Percentiles rank a stretch among this genome's conserved stretches.
Evolutionary conservation across 768 basidiomycete genomes (phyloP).

Genomic region (Strobilomyces echinocephalus): DNA sequence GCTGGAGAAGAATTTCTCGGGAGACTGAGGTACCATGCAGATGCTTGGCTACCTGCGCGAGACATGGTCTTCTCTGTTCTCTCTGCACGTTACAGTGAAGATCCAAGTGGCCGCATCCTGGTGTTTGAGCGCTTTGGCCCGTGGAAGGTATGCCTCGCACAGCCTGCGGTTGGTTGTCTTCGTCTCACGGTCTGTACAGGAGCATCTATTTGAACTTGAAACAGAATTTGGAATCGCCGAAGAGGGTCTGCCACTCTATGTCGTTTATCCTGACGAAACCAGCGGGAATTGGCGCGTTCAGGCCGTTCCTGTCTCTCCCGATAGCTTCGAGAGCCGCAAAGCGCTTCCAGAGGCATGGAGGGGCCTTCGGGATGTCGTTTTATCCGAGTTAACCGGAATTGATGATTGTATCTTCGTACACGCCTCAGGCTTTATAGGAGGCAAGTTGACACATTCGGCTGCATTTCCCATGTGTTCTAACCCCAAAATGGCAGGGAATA

Average conservation of each 20-base stretch:
- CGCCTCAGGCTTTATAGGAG: constrained; percentile 95
- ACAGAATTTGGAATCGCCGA: constrained; percentile 42
- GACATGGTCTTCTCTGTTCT: constrained; percentile 66
- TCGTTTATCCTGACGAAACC: constrained; percentile 85
- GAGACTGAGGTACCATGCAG: constrained; percentile 74
- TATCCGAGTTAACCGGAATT: constrained; percentile 71
- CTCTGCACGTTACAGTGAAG: constrained; percentile 50
- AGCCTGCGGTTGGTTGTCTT: not conserved
- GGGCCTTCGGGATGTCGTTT: constrained; percentile 79
- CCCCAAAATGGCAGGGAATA: constrained; percentile 55
- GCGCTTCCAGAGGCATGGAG: constrained; percentile 92
- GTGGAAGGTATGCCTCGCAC: constrained; percentile 64
- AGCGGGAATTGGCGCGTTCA: constrained; percentile 83
- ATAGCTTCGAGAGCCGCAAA: constrained; percentile 88
- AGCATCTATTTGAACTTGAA: constrained; percentile 90
- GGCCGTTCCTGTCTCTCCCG: constrained; percentile 76
- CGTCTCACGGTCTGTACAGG: constrained; percentile 38
- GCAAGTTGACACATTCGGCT: constrained; percentile 36
- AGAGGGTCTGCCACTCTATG: constrained; percentile 64
- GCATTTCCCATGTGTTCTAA: constrained; percentile 5
- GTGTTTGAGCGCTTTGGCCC: constrained; percentile 76
- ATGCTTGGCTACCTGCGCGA: constrained; percentile 91
- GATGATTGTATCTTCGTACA: constrained; percentile 89
- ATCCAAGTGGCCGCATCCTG: constrained; percentile 73
- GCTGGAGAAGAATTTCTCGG: constrained; percentile 83